Evolutionary conservation across 345 rosid species (phyloP).

Genomic region (Populus simonii): DNA sequence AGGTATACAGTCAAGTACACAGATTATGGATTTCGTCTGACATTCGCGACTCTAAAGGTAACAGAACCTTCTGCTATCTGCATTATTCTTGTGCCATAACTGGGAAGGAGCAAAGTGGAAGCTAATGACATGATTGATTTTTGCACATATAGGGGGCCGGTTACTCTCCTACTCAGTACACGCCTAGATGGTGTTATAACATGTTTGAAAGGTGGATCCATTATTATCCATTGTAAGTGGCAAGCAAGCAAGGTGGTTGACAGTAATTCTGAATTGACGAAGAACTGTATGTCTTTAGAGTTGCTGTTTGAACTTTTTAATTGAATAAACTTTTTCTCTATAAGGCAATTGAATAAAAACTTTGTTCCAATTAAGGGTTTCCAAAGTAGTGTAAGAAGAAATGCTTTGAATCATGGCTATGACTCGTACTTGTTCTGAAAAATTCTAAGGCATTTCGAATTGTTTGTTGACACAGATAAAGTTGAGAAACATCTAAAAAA

Average conservation of each 20-base stretch:
- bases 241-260: background rate
- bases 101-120: background rate
- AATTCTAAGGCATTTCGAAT: too few species aligned
- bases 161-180: constrained; percentile 38
- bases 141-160: constrained; percentile 35
- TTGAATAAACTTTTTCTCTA: too few species aligned
- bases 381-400: too few species aligned
- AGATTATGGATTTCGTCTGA: constrained; percentile 27
- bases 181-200: constrained; percentile 28
- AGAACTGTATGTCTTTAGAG: background rate
- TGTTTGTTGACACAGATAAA: too few species aligned
- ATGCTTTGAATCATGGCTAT: too few species aligned
- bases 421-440: too few species aligned
- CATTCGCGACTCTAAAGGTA: constrained; percentile 44
- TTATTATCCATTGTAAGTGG: constrained; percentile 29
- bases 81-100: background rate
- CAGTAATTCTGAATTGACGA: background rate
- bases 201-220: constrained; percentile 42
- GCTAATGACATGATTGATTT: background rate
- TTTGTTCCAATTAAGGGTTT: too few species aligned
- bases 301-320: background rate
- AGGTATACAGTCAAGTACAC: constrained; percentile 35
- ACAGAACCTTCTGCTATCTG: background rate
- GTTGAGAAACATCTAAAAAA: too few species aligned
- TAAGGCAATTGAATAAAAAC: too few species aligned